phyloP scores from a whole-genome alignment of 148 eudicot species.

The Rhododendron ferrugineum region DNA sequence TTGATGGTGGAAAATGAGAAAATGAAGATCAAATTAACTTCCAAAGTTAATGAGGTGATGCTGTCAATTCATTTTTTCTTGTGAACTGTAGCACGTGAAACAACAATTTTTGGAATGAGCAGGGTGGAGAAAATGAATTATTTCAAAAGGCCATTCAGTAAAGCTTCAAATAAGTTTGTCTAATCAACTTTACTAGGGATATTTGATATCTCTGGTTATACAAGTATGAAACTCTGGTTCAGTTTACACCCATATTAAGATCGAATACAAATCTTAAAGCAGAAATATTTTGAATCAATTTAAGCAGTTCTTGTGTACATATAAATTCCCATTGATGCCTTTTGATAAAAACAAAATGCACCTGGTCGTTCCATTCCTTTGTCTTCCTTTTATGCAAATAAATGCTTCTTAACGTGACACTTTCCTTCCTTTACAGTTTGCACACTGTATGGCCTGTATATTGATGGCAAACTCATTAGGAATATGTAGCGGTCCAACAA shows the following conservation, averaged over 20 bases:
- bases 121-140: not conserved
- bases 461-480: not conserved
- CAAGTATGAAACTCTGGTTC: not conserved
- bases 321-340: not conserved
- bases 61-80: not conserved
- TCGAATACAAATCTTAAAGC: not conserved
- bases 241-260: not conserved
- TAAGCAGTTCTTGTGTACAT: not conserved
- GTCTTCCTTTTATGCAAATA: not conserved
- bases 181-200: not conserved
- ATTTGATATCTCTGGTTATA: not conserved
- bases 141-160: not conserved
- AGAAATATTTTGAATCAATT: not conserved
- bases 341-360: not conserved
- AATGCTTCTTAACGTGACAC: not conserved
- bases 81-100: not conserved
- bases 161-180: not conserved
- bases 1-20: constrained; percentile 16
- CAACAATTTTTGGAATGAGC: not conserved
- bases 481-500: not conserved
- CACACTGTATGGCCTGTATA: not conserved
- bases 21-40: not conserved
- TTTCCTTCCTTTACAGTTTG: not conserved
- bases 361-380: not conserved
- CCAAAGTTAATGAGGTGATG: not conserved